Evolutionary conservation across 2,329 filamentous ascomycete genomes (phyloP).

Genomic region (Diaporthe destruens): DNA sequence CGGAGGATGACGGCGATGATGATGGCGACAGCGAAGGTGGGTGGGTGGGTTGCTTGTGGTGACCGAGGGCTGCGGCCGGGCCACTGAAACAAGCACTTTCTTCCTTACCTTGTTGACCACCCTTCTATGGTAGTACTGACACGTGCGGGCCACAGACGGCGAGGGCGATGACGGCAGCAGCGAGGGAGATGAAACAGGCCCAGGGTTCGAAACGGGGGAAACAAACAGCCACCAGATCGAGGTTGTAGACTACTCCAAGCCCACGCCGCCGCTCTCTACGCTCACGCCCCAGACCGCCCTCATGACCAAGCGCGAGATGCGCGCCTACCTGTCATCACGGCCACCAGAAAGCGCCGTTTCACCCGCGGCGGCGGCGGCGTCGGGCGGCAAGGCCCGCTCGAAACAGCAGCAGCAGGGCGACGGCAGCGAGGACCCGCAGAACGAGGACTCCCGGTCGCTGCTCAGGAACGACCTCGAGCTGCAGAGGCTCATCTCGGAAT

Average conservation of each 20-base stretch:
- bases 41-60: background rate
- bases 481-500: conserved; percentile 90
- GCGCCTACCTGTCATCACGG: conserved; percentile 80
- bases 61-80: background rate
- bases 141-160: conserved; percentile 43
- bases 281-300: conserved; percentile 49
- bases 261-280: conserved; percentile 51
- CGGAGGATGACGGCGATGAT: conserved; percentile 56
- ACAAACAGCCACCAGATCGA: conserved; percentile 57
- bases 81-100: conserved; percentile 18
- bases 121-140: conserved; percentile 22
- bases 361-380: conserved; percentile 36
- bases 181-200: conserved; percentile 45
- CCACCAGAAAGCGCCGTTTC: conserved; percentile 54
- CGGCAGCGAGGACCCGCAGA: conserved; percentile 51
- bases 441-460: conserved; percentile 74
- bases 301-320: conserved; percentile 77
- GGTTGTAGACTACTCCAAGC: conserved; percentile 71
- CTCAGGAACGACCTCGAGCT: conserved; percentile 93
- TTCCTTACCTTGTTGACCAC: background rate
- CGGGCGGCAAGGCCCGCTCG: conserved; percentile 45
- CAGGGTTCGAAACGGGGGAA: conserved; percentile 42
- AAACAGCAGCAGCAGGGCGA: conserved; percentile 41
- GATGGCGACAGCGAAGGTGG: conserved; percentile 42
- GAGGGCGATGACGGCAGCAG: conserved; percentile 45